Evolutionary conservation across 495 filamentous ascomycete genomes (phyloP).

Genomic region (Apiosordaria backusii): DNA sequence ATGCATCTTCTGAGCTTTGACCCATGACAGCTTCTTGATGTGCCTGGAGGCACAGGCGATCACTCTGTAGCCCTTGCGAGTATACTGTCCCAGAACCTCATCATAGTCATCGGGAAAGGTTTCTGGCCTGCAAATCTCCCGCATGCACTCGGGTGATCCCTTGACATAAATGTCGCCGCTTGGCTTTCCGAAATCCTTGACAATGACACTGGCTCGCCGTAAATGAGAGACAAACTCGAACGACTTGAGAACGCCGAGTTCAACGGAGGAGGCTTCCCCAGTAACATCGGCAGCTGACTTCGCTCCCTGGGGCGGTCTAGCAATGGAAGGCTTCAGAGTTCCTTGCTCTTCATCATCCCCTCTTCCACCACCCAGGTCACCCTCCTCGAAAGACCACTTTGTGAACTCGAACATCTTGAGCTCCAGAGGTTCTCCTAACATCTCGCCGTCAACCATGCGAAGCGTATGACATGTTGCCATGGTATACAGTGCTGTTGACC

Average conservation of each 20-base stretch:
- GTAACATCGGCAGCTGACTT: slow-evolving; percentile 52
- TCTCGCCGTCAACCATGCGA: slow-evolving; percentile 76
- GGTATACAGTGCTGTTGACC: slow-evolving; percentile 74
- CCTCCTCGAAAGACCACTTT: slow-evolving; percentile 87
- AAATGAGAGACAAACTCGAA: slow-evolving; percentile 99
- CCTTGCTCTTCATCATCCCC: slow-evolving; percentile 62
- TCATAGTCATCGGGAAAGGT: slow-evolving; percentile 87
- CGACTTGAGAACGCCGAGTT: slow-evolving; percentile 79
- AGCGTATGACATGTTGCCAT: slow-evolving; percentile 99
- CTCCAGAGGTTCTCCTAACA: slow-evolving; percentile 92
- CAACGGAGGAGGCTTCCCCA: slow-evolving; percentile 43
- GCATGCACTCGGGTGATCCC: slow-evolving; percentile 94
- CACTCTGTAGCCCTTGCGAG: slow-evolving; percentile 93
- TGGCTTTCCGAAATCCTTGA: slow-evolving; percentile 74
- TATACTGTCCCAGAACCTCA: slow-evolving; percentile 81
- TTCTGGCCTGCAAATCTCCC: slow-evolving; percentile 79
- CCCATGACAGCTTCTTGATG: slow-evolving; percentile 81
- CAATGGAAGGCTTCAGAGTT: slow-evolving; percentile 73
- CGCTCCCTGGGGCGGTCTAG: slow-evolving; percentile 66
- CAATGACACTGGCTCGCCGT: slow-evolving; percentile 87
- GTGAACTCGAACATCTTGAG: slow-evolving; percentile 99
- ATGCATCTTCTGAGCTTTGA: slow-evolving; percentile 90
- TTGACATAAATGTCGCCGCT: slow-evolving; percentile 89
- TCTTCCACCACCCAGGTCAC: slow-evolving; percentile 56
- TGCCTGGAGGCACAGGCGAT: slow-evolving; percentile 93